Conservation (phyloP, 768 basidiomycete genomes). For the Hericium rajendrae region DNA sequence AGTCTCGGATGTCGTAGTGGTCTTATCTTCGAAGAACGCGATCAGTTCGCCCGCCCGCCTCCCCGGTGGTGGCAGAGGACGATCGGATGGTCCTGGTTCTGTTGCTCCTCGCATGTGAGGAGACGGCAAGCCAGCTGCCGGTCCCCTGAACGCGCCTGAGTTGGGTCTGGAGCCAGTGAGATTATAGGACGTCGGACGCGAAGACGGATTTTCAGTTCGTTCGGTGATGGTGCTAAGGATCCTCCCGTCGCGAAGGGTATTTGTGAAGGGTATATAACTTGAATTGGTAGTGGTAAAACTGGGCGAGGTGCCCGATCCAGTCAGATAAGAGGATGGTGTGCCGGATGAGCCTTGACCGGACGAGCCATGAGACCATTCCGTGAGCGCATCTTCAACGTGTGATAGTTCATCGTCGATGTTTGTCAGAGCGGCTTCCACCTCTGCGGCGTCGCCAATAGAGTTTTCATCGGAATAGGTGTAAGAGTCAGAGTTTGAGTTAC, state of each 20-base stretch:
- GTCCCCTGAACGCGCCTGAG: conserved; percentile 27
- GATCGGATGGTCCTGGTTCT: conserved; percentile 32
- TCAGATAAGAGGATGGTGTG: conserved; percentile 26
- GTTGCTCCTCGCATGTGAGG: conserved; percentile 51
- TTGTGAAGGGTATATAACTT: conserved; percentile 20
- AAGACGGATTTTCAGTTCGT: conserved; percentile 54
- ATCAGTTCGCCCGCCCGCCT: conserved; percentile 61
- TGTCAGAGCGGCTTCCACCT: conserved; percentile 62
- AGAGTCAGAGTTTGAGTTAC: conserved; percentile 8
- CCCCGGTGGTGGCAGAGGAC: conserved; percentile 27
- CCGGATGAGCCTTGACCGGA: conserved; percentile 23
- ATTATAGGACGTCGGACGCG: conserved; percentile 43
- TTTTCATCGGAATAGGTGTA: conserved; percentile 43
- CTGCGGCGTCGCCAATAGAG: conserved; percentile 34
- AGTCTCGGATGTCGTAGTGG: conserved; percentile 23
- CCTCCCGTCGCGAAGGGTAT: conserved; percentile 35
- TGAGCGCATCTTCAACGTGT: conserved; percentile 53
- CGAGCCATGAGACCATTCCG: conserved; percentile 47
- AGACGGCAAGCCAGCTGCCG: conserved; percentile 21
- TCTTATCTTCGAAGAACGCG: conserved; percentile 59
- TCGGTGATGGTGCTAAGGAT: conserved; percentile 72
- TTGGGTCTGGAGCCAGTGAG: conserved; percentile 21
- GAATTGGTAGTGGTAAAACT: conserved; percentile 11
- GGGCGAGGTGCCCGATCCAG: conserved; percentile 16
- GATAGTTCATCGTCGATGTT: conserved; percentile 61